Evolutionary conservation across 441 rosid genomes (phyloP), one percentile per base, ranked within the genome.

Genomic region (Breynia disticha): DNA sequence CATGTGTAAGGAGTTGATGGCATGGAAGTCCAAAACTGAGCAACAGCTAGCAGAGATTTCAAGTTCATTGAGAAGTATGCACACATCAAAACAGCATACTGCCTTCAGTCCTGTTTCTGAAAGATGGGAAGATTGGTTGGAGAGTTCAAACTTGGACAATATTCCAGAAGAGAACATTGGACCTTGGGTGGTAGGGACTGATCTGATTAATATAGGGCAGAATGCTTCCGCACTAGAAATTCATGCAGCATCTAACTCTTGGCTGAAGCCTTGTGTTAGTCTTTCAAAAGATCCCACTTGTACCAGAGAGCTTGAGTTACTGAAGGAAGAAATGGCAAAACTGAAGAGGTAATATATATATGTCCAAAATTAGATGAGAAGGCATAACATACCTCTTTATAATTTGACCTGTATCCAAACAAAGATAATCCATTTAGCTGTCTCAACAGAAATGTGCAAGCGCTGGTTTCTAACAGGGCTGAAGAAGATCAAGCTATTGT

Each of bases 121-220:
- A 24, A 24, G 32, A 67, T 90, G 95, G 97, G 90, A 81, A 68
- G 85, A 83, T 68, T 81, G 86, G 80, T 66, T 87, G 68, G 84
- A 76, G 64, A 77, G 64, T 69, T 58, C 79, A 65, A 81, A 73
- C 72, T 62, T 90, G 72, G 86, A 84, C 52, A 79, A 69, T 75
- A 57, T 82, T 63, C 73, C 67, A 14, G 84, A 68, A 43, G 87
- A 72, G 42, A 87, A 70, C 57, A 64, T 87, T 48, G 78, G 62
- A 48, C 82, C 83, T 54, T 76, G 85, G 86, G 50, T 81, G 48
- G 86, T 65, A 57, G 69, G 54, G 61, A 49, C 67, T 17, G 86
- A 79, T 63, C 65, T 66, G 24, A 68, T 63, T 35, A 72, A 75
- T 68, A 62, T 57, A 50, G 70, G 72, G 56, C 73, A 74, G 56